Percentiles rank a stretch among this genome's conserved stretches.
Conservation (phyloP, 139 green algal genomes). For the Chlamydomonas eustigma region DNA sequence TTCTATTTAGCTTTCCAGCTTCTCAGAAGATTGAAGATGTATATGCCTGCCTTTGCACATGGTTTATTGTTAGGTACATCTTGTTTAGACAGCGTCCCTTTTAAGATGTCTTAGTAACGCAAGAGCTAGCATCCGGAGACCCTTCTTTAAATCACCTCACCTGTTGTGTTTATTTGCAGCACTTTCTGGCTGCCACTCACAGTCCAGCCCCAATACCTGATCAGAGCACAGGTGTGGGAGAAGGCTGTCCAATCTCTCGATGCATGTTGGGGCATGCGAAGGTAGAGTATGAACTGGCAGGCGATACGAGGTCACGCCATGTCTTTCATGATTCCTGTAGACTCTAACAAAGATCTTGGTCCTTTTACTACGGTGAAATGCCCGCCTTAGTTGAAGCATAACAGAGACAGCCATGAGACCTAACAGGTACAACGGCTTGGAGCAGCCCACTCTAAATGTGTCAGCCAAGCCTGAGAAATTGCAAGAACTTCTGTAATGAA, state of each 20-base stretch:
- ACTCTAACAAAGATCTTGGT: not conserved
- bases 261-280: not conserved
- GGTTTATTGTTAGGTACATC: not conserved
- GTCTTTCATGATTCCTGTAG: not conserved
- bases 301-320: too few species aligned
- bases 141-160: not conserved
- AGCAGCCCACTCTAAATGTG: too few species aligned
- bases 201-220: slow-evolving; percentile 3
- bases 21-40: not conserved
- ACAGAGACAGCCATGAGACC: not conserved
- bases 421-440: not conserved
- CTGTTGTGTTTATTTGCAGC: not conserved
- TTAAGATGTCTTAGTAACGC: not conserved
- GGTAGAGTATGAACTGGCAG: not conserved
- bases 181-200: slow-evolving; percentile 9
- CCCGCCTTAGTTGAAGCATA: not conserved
- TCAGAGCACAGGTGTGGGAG: not conserved
- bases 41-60: not conserved
- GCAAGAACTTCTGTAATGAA: not conserved
- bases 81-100: not conserved
- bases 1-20: not conserved
- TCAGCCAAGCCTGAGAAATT: not conserved
- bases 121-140: not conserved
- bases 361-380: not conserved
- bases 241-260: not conserved